These are phyloP conservation scores for Leucogyrophana mollusca DNA, from an alignment of 768 basidiomycete species.

Conservation along the genomic window DNA sequence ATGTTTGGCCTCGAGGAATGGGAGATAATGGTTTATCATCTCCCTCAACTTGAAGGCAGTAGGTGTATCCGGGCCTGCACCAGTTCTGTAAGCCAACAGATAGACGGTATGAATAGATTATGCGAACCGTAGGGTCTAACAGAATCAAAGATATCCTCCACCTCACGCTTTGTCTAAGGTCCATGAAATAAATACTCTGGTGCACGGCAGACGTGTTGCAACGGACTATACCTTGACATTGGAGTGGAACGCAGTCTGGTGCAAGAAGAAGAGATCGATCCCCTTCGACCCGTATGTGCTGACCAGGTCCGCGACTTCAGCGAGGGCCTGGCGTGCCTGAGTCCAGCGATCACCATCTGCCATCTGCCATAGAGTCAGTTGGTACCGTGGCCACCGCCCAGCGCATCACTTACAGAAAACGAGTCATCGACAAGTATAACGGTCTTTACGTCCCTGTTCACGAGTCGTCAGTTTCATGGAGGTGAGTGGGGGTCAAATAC, in stretches of 20 bases:
- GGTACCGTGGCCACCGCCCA: background rate
- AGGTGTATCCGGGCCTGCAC: slow-evolving; percentile 21
- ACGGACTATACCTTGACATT: slow-evolving; percentile 6
- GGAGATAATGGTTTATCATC: slow-evolving; percentile 26
- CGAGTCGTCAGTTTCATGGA: background rate
- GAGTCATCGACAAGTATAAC: slow-evolving; percentile 31
- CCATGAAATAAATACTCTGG: background rate
- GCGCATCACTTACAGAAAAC: slow-evolving; percentile 15
- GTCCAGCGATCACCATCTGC: slow-evolving; percentile 26
- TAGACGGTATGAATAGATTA: background rate
- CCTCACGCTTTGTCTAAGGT: slow-evolving; percentile 1
- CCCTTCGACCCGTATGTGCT: slow-evolving; percentile 24
- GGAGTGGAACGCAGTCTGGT: slow-evolving; percentile 15
- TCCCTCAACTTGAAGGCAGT: slow-evolving; percentile 27
- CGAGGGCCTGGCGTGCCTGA: slow-evolving; percentile 30
- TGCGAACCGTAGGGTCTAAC: background rate
- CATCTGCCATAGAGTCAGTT: slow-evolving; percentile 16
- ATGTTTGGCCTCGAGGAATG: slow-evolving; percentile 10
- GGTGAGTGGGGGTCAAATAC: background rate
- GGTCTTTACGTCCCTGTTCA: slow-evolving; percentile 26
- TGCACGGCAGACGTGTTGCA: background rate
- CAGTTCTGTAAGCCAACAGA: background rate
- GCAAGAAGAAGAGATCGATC: slow-evolving; percentile 34
- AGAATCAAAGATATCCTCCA: slow-evolving; percentile 4
- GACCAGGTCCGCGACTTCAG: slow-evolving; percentile 28